Evolutionary conservation across 192 early-diverging fungal species (phyloP), one percentile per base, ranked within the genome.

Genomic region (Entophlyctis helioformis): DNA sequence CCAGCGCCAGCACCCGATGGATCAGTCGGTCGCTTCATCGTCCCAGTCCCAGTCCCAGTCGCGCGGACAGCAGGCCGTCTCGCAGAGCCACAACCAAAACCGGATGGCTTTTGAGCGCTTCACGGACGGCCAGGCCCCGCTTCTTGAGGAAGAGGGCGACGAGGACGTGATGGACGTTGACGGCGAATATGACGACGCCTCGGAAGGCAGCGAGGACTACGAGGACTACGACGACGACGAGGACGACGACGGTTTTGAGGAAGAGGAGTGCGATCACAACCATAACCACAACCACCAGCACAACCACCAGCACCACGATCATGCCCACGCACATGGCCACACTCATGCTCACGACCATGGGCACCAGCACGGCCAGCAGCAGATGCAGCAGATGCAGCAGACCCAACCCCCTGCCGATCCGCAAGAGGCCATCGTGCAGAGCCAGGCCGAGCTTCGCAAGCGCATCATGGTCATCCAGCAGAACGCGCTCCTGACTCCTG

Each of bases 401-500:
- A 11, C 29, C 29, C 29, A 31, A 11, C 11, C 29, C 29, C 11
- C 29, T 4, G 29, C 29, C 29, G 11, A 31, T 31, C 38, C 16
- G 47, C n/a, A 6, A 26, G 3, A 7, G 41, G 6, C 41, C 13
- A 5, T 20, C 23, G 41, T 7, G 41, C 19, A 38, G 12, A 49
- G 22, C 36, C 72, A 75, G 50, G 24, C 45, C 21, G 59, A 76
- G 23, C 35, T 87, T 48, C 51, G 83, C 36, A 69, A 64, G 37
- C 77, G 69, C 46, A 87, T 87, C 44, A 60, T 81, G 29, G 62
- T 53, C 2, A 85, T 86, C 40, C 83, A 83, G 48, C 24, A 43
- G 21, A 65, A 85, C 48, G 40, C 50, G 11, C 16, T 42, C 11
- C 50, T 83, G 10, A 29, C 56, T 20, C 51, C 69, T 28, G 56